phyloP scores from a whole-genome alignment of 2,329 filamentous ascomycete species.

The Chaetomium sp. region DNA sequence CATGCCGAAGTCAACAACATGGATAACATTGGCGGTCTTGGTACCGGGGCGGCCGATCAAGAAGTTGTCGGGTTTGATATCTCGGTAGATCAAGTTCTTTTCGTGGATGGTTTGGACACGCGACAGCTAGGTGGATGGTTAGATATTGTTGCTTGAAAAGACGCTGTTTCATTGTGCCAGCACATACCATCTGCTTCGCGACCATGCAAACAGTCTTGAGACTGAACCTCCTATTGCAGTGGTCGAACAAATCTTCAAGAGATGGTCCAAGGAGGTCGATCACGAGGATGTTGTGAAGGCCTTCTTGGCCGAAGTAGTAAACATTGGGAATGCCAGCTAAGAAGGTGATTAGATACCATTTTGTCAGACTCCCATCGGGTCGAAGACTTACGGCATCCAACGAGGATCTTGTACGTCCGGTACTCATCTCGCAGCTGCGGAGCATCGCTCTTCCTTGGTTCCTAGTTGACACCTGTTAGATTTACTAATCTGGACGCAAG shows the following conservation, averaged over 20 bases:
- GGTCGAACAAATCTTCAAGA: conserved; percentile 93
- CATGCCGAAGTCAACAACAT: conserved; percentile 99
- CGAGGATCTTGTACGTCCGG: conserved; percentile 97
- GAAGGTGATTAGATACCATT: conserved; percentile 12
- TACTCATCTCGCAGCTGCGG: conserved; percentile 98
- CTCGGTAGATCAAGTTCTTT: conserved; percentile 97
- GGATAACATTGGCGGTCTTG: conserved; percentile 95
- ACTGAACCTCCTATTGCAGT: conserved; percentile 89
- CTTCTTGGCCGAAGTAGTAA: conserved; percentile 98
- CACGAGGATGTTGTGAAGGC: conserved; percentile 96
- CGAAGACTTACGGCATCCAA: conserved; percentile 84
- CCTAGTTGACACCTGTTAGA: conserved; percentile 43
- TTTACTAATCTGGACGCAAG: not conserved
- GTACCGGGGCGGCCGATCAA: conserved; percentile 87
- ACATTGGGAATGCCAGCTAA: conserved; percentile 97
- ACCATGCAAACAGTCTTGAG: conserved; percentile 99
- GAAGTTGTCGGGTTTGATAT: conserved; percentile 99
- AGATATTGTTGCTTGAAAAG: conserved; percentile 19
- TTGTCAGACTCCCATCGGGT: too few species aligned
- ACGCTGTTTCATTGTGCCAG: not conserved
- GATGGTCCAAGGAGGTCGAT: conserved; percentile 94
- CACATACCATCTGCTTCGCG: conserved; percentile 84
- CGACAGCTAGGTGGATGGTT: conserved; percentile 55
- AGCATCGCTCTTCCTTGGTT: conserved; percentile 97
- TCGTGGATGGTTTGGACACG: conserved; percentile 92